These are phyloP conservation scores for Pavlovales sp. DNA, from an alignment of 208 protist species.

Conservation along the genomic window DNA sequence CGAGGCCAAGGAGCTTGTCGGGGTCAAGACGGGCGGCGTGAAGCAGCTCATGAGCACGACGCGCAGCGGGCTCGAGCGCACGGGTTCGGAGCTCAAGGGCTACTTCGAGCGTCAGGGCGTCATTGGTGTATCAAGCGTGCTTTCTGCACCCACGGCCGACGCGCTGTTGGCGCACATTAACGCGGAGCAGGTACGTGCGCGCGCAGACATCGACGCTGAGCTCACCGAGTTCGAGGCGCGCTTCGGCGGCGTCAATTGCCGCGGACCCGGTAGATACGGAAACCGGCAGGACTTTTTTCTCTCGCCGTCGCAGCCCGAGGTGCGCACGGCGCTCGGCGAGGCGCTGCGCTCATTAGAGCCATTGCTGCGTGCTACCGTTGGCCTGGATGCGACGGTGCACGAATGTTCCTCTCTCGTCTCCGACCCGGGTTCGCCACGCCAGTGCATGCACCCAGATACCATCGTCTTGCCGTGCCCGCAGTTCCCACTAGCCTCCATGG, in stretches of 20 bases:
- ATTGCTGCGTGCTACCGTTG: neutral
- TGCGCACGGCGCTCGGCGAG: neutral
- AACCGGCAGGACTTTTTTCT: neutral
- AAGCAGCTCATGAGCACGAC: neutral
- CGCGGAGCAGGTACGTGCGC: neutral
- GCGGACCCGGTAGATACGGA: neutral
- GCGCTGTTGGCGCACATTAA: neutral
- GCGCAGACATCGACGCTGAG: neutral
- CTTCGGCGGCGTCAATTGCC: neutral
- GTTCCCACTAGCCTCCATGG: neutral
- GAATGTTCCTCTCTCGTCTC: neutral
- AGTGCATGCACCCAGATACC: neutral
- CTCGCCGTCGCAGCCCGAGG: too few species aligned
- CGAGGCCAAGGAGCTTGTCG: neutral
- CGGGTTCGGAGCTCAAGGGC: neutral
- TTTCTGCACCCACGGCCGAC: neutral
- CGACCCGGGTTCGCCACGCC: neutral
- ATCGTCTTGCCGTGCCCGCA: neutral
- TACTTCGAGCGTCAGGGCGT: neutral
- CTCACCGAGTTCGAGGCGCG: neutral
- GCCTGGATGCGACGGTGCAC: neutral
- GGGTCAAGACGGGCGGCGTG: neutral
- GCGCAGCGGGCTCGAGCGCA: neutral
- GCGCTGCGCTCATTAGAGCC: neutral
- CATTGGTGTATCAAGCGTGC: neutral